Evolutionary conservation across 805 yeast species (phyloP).

Genomic region (Kuraishia piskuri): DNA sequence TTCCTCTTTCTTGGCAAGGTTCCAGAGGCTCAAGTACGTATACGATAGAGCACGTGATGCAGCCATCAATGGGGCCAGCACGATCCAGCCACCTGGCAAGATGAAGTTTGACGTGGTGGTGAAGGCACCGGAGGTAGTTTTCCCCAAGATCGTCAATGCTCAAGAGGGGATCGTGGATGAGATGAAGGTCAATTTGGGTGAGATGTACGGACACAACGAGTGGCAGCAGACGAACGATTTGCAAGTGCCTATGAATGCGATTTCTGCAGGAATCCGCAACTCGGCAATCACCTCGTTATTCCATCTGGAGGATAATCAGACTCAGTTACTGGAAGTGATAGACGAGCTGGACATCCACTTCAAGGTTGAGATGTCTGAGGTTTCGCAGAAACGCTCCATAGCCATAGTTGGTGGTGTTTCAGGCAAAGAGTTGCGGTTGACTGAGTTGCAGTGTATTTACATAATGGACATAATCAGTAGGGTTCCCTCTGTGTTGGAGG

Average conservation of each 20-base stretch:
- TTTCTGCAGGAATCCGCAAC: slow-evolving; percentile 64
- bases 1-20: slow-evolving; percentile 57
- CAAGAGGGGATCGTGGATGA: slow-evolving; percentile 40
- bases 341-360: slow-evolving; percentile 57
- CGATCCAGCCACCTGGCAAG: slow-evolving; percentile 43
- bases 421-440: slow-evolving; percentile 53
- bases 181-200: slow-evolving; percentile 73
- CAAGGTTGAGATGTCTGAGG: slow-evolving; percentile 45
- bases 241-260: slow-evolving; percentile 34
- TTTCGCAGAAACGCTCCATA: slow-evolving; percentile 35
- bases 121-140: slow-evolving; percentile 75
- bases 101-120: slow-evolving; percentile 67
- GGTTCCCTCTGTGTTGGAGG: slow-evolving; percentile 44
- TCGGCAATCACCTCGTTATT: slow-evolving; percentile 61
- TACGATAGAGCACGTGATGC: slow-evolving; percentile 86
- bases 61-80: slow-evolving; percentile 74
- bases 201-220: slow-evolving; percentile 58
- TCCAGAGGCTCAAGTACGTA: slow-evolving; percentile 78
- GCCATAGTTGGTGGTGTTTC: slow-evolving; percentile 49
- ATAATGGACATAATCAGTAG: slow-evolving; percentile 18
- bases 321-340: slow-evolving; percentile 56
- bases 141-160: slow-evolving; percentile 51
- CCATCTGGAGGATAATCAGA: slow-evolving; percentile 30
- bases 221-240: slow-evolving; percentile 29
- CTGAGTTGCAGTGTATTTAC: slow-evolving; percentile 64